A percentile compares a stretch with the other conserved stretches of the same genome.
phyloP scores from a whole-genome alignment of 306 rosid genomes.

The Mimosa bimucronata region DNA sequence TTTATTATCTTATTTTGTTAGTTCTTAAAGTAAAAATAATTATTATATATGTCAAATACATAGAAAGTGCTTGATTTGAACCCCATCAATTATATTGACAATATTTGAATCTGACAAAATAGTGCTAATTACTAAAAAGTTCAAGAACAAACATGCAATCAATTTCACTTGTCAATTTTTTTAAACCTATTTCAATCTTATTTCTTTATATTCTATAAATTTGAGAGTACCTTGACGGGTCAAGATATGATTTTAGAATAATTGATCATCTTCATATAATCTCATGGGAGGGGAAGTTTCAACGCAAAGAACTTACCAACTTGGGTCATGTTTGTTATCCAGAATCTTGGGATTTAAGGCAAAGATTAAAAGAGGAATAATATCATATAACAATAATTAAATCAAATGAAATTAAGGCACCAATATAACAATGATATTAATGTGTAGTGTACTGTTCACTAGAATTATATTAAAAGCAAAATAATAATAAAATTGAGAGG shows the following conservation, averaged over 20 bases:
- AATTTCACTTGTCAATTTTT: background rate
- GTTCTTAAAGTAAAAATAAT: background rate
- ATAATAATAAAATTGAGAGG: background rate
- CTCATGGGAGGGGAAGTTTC: background rate
- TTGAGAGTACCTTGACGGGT: background rate
- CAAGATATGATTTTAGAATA: background rate
- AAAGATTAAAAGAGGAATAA: slow-evolving; percentile 21
- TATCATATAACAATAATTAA: background rate
- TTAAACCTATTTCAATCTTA: background rate
- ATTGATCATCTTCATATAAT: background rate
- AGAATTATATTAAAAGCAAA: slow-evolving; percentile 36
- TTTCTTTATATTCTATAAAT: background rate
- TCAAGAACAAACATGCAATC: background rate
- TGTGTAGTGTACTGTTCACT: background rate
- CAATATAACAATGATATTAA: background rate
- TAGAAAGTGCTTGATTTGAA: no score
- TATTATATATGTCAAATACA: background rate
- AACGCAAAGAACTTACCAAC: slow-evolving; percentile 9
- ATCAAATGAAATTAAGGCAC: background rate
- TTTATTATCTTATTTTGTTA: background rate
- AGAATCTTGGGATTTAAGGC: slow-evolving; percentile 30
- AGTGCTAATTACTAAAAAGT: background rate
- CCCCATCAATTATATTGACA: no score
- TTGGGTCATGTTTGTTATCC: slow-evolving; percentile 21
- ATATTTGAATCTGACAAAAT: no score